Percentiles rank a stretch among this genome's conserved stretches.
Conservation (phyloP, 345 rosid genomes). For the Eucalyptus cloeziana region DNA sequence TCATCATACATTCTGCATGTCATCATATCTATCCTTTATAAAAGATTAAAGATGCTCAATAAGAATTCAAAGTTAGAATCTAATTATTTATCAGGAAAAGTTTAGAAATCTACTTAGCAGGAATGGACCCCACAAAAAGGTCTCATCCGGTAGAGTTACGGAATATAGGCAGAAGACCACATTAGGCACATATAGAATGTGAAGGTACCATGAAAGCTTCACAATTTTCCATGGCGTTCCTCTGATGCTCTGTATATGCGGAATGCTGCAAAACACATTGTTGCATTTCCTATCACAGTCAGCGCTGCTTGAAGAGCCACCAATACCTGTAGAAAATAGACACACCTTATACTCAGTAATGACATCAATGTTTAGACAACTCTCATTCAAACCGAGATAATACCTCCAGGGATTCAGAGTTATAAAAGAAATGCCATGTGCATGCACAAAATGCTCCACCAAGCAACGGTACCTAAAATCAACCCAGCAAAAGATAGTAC, state of each 20-base stretch:
- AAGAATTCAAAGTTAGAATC: background rate
- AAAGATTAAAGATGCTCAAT: background rate
- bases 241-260: conserved; percentile 48
- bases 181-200: background rate
- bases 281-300: conserved; percentile 73
- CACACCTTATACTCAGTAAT: background rate
- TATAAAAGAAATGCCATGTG: conserved; percentile 97
- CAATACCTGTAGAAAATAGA: conserved; percentile 33
- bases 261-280: conserved; percentile 79
- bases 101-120: background rate
- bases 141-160: background rate
- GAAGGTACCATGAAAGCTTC: background rate
- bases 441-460: conserved; percentile 98
- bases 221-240: conserved; percentile 31
- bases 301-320: conserved; percentile 80
- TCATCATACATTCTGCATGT: background rate
- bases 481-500: background rate
- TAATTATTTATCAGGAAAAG: background rate
- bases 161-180: background rate
- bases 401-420: conserved; percentile 91
- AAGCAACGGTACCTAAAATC: conserved; percentile 69
- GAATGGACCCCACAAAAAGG: background rate
- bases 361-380: background rate
- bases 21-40: background rate
- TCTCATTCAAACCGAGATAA: background rate